Evolutionary conservation across 2,329 filamentous ascomycete species (phyloP).

Genomic region (Trichophyton rubrum): DNA sequence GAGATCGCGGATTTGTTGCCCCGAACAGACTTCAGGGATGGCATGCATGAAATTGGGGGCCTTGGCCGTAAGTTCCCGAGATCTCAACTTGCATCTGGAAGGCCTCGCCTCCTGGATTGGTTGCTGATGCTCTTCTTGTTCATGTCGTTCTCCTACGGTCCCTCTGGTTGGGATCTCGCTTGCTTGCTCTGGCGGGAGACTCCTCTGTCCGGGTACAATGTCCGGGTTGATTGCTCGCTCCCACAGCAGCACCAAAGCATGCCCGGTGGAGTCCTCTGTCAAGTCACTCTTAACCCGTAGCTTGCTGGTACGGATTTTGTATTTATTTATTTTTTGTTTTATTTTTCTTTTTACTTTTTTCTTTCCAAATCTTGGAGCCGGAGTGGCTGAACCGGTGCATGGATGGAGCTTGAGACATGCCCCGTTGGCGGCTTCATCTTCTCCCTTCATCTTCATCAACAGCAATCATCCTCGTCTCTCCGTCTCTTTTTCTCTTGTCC

Average conservation of each 20-base stretch:
- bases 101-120: neutral
- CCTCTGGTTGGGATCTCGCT: neutral
- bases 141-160: neutral
- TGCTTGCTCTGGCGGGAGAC: neutral
- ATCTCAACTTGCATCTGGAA: neutral
- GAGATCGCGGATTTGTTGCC: neutral
- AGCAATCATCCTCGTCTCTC: no score
- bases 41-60: neutral
- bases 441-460: neutral
- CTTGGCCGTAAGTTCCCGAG: neutral
- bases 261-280: neutral
- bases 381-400: conserved; percentile 1
- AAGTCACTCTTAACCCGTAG: neutral
- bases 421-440: neutral
- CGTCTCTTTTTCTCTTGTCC: no score
- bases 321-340: neutral
- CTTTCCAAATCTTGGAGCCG: neutral
- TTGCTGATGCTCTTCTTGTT: neutral
- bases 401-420: conserved; percentile 1
- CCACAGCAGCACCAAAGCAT: neutral
- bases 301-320: neutral
- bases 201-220: no score
- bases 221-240: neutral
- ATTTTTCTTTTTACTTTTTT: neutral
- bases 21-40: neutral